Evolutionary conservation across 768 basidiomycete genomes (phyloP).

Genomic region (Mycena rebaudengoi): DNA sequence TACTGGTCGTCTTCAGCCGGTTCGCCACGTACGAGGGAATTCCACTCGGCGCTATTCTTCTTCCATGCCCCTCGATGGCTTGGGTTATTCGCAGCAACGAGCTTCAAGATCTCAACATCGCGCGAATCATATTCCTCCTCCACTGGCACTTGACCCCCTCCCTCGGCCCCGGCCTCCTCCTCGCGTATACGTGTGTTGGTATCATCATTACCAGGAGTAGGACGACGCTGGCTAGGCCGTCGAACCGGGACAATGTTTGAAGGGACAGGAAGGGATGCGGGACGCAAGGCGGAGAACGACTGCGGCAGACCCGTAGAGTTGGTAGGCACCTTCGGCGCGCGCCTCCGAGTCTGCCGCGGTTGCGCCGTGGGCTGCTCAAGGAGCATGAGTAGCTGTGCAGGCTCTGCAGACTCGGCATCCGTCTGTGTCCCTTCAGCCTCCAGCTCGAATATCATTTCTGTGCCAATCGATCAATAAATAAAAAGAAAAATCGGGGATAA

Average conservation of each 20-base stretch:
- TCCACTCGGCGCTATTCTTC: slow-evolving; percentile 70
- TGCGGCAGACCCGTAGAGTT: slow-evolving; percentile 55
- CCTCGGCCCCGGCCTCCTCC: neutral
- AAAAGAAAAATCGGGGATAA: neutral
- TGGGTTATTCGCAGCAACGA: slow-evolving; percentile 75
- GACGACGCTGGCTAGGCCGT: slow-evolving; percentile 46
- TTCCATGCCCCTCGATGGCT: slow-evolving; percentile 80
- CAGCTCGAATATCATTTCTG: slow-evolving; percentile 76
- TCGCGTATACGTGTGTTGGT: neutral
- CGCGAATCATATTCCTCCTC: slow-evolving; percentile 39
- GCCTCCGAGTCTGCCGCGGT: slow-evolving; percentile 35
- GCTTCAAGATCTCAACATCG: slow-evolving; percentile 62
- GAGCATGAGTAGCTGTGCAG: slow-evolving; percentile 48
- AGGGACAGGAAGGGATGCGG: slow-evolving; percentile 72
- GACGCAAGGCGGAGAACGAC: slow-evolving; percentile 69
- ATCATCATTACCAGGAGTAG: slow-evolving; percentile 12
- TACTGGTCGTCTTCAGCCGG: slow-evolving; percentile 42
- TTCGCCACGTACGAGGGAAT: slow-evolving; percentile 58
- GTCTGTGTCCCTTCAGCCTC: slow-evolving; percentile 65
- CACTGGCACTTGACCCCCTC: slow-evolving; percentile 13
- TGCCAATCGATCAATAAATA: neutral
- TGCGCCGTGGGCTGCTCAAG: slow-evolving; percentile 51
- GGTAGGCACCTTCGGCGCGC: slow-evolving; percentile 28
- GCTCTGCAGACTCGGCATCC: slow-evolving; percentile 39
- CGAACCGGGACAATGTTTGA: slow-evolving; percentile 64